Evolutionary conservation across 2,329 filamentous ascomycete species (phyloP).

Genomic region (Aspergillus sp.): DNA sequence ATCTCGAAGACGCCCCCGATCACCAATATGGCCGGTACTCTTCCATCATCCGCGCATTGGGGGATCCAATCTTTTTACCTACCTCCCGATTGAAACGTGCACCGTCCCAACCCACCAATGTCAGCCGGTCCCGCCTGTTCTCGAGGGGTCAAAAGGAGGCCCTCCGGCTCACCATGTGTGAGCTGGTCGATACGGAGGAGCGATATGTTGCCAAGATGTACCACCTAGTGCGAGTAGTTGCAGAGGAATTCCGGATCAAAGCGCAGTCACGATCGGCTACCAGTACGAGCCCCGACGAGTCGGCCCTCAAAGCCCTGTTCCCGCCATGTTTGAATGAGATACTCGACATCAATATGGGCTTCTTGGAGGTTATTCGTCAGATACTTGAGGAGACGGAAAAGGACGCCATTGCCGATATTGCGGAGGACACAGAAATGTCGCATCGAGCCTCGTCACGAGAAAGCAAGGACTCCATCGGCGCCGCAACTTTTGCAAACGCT

Average conservation of each 20-base stretch:
- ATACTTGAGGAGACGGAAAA: constrained; percentile 79
- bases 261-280: constrained; percentile 52
- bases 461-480: constrained; percentile 66
- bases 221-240: constrained; percentile 73
- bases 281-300: constrained; percentile 64
- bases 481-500: constrained; percentile 68
- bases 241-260: constrained; percentile 68
- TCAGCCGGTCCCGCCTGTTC: constrained; percentile 73
- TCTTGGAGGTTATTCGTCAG: constrained; percentile 67
- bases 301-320: constrained; percentile 70
- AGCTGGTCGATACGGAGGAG: constrained; percentile 88
- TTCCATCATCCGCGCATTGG: constrained; percentile 68
- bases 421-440: constrained; percentile 47
- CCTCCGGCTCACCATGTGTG: constrained; percentile 78
- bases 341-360: constrained; percentile 70
- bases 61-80: constrained; percentile 77
- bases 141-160: constrained; percentile 75
- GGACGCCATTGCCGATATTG: constrained; percentile 69
- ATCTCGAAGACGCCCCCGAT: constrained; percentile 21
- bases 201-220: constrained; percentile 85
- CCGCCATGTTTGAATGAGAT: constrained; percentile 75
- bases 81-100: constrained; percentile 78
- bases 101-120: constrained; percentile 74
- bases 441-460: constrained; percentile 40
- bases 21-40: constrained; percentile 71